Evolutionary conservation across 2,329 filamentous ascomycete species (phyloP), one percentile per base, ranked within the genome.

Genomic region (Penicillium capsulatum): DNA sequence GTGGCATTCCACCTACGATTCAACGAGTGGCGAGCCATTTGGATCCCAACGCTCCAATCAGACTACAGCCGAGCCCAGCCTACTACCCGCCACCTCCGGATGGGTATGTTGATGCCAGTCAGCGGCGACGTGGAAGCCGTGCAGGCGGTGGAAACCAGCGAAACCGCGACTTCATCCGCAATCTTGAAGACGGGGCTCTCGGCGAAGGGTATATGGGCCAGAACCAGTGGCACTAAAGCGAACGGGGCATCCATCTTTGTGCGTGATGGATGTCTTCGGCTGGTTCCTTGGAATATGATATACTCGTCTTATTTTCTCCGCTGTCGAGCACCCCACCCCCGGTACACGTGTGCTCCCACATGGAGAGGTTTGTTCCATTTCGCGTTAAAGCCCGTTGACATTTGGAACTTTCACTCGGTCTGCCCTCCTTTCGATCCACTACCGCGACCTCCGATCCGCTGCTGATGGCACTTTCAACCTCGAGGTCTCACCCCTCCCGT

Each of bases 51-150:
- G 86, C 90, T 44, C 92, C 92, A 0, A 97, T 98, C 57, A 80
- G 92, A 34, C 69, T 97, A 40, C 92, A 98, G 61, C 92, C 92
- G 2, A 96, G 89, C 54, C 92, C 92, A 4, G 92, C 92, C 2
- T 98, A 98, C 66, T 98, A 97, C 56, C 92, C 92, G 8, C 92
- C 92, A 14, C 86, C 91, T 2, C 81, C 85, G 5, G 91, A 97
- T 50, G 86, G 88, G 7, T 81, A 87, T 55, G 76, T 80, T 7
- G 79, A 86, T 45, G 76, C 74, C n/a, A 79, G 69, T 66, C 75
- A 84, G 19, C 80, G 85, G 29, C 79, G 89, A 57, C 78, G 90
- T 61, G 84, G 86, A 31, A 91, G 87, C 60, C 77, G 89, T 40
- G 76, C 78, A 31, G 62, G 74, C 67, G 64, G 65, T 67, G 64